Base-by-base conservation (phyloP, 176 grass and related monocot genomes). In the Oryza coarctata region DNA sequence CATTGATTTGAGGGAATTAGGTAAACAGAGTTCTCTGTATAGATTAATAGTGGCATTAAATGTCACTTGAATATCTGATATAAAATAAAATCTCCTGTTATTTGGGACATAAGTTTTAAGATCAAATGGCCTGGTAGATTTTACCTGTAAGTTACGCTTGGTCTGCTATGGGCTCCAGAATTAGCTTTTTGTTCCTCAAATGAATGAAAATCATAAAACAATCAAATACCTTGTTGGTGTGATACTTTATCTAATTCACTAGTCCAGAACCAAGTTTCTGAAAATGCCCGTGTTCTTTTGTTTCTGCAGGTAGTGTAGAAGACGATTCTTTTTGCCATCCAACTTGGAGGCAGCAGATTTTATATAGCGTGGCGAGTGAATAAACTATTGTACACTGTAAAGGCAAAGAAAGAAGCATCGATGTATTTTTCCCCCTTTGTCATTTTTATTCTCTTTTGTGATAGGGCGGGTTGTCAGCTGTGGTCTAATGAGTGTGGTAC, bases 361-460 rank as follows among this genome's bases (percentile, higher is more conserved):
- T 58, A 67, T 79, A 69, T 74, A 79, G 79, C 69, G 65, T 20
- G 73, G 74, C 40, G 25, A 68, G 60, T 78, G 70, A 72, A 74
- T 90, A 90, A 86, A 83, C 73, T 83, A 82, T 74, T 79, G 88
- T 86, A 86, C 60, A 90, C 79, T 90, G 84, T 83, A 86, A 83
- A 90, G 88, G 38, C 84, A 86, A 90, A 78, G 78, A 89, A 62
- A 90, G 83, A 90, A 69, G 36, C 67, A 74, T 36, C 29, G 47
- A 74, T 23, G n/a, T 68, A 43, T 82, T 79, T 77, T 38, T 86
- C 66, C 14, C 66, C 67, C 31, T n/a, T 86, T 86, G 52, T 65
- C 43, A 65, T 80, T 32, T 68, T 71, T 68, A 10, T 25, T 55
- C 20, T 77, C 81, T 81, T 83, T 86, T 35, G 45, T 36, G 68